These are phyloP conservation scores for Ophiocordyceps camponoti-floridani DNA, from an alignment of 2,329 filamentous ascomycete species.

Conservation along the genomic window DNA sequence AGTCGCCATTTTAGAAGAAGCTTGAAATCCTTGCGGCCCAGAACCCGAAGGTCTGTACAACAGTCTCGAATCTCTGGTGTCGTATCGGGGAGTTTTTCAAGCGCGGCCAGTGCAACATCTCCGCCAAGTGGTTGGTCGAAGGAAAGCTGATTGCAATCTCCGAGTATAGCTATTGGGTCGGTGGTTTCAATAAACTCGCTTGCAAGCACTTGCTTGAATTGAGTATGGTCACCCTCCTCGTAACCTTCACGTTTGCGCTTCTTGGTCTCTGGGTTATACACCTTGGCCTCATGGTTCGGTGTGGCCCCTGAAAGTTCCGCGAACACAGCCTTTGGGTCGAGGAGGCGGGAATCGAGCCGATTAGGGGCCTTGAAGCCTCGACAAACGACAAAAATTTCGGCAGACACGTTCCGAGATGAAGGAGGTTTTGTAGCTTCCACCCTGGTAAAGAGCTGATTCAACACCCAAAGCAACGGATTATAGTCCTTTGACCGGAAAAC, in stretches of 20 bases:
- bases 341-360: constrained; percentile 75
- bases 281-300: constrained; percentile 92
- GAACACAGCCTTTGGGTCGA: constrained; percentile 81
- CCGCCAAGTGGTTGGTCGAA: constrained; percentile 67
- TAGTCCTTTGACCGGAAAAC: constrained; percentile 96
- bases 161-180: constrained; percentile 86
- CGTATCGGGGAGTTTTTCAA: constrained; percentile 75
- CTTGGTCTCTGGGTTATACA: constrained; percentile 94
- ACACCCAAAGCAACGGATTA: constrained; percentile 88
- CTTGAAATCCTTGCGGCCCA: constrained; percentile 91
- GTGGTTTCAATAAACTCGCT: constrained; percentile 88
- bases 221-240: constrained; percentile 84
- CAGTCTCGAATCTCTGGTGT: constrained; percentile 64
- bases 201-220: constrained; percentile 76
- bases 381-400: constrained; percentile 97
- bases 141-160: constrained; percentile 64
- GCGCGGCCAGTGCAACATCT: constrained; percentile 71
- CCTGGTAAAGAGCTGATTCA: constrained; percentile 88
- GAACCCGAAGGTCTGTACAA: constrained; percentile 70
- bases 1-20: constrained; percentile 77
- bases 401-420: constrained; percentile 86
- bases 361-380: constrained; percentile 91
- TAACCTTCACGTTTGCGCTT: constrained; percentile 97
- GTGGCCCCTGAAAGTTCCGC: constrained; percentile 73
- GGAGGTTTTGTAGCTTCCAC: constrained; percentile 97